Base-by-base conservation (phyloP, 352 stramenopile genomes). In the Phytophthora cactorum region DNA sequence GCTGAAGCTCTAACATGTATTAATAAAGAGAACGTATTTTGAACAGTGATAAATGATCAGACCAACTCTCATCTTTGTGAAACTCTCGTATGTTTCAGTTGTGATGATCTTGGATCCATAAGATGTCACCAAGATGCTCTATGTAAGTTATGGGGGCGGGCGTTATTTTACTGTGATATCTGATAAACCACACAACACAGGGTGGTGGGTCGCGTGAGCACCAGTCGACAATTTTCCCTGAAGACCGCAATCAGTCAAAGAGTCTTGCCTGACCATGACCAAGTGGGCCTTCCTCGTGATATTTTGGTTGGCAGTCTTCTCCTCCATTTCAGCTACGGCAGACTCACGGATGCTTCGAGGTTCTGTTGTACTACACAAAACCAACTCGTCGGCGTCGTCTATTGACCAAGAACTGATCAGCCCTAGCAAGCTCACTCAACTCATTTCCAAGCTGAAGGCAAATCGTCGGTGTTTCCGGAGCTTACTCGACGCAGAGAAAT, bases 401-500 rank as follows among this genome's bases (percentile, higher is more conserved):
- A 9, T 28, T 7, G 17, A 59, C 28, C 45, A 69, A 65, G 45
- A 59, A 14, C 36, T 59, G 12, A 38, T 43, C 7, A 65, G 27
- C n/a, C 44, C 43, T 29, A 63, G 34, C 61, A 44, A 65, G 14
- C 31, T 69, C 14, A 59, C 34, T 14, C 54, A 51, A 39, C 31
- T 41, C 9, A 53, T 59, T 50, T 52, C 46, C 14, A 34, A 12
- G 22, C 25, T 64, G 12, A 69, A 69, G 29, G 31, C 11, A 10
- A 63, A 43, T 17, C 38, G 49, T 22, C 54, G 54, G 9, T 69
- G 62, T 36, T 69, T 69, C 25, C 38, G 28, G 5, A 69, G 54
- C 25, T 44, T 69, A 28, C 51, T 64, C 47, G 52, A 36, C 3
- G 39, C 38, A 12, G 49, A 59, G 22, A 64, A 69, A 29, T 69